Conservation (phyloP, 768 basidiomycete species). For the Lentinula raphanica region DNA sequence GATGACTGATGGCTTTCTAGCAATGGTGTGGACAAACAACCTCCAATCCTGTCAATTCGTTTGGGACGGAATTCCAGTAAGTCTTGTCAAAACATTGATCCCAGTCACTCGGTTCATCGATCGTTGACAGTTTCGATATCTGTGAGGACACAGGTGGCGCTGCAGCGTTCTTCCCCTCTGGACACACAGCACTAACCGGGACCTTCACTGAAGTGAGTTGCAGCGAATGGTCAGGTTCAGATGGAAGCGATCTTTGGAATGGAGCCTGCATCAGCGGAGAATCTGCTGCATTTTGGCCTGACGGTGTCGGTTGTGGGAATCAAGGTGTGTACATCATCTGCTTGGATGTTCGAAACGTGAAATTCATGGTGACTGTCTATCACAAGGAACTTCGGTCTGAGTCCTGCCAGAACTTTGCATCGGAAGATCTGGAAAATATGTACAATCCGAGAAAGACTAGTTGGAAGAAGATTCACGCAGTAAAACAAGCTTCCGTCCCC, state of each 20-base stretch:
- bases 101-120: no score
- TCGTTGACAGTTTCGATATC: constrained; percentile 54
- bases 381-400: neutral
- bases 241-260: constrained; percentile 38
- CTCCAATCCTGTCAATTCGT: constrained; percentile 35
- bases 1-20: constrained; percentile 14
- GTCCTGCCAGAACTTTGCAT: no score
- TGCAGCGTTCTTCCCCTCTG: constrained; percentile 50
- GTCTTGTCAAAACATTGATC: no score
- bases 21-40: constrained; percentile 51
- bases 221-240: constrained; percentile 52
- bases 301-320: constrained; percentile 43
- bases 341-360: neutral
- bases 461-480: no score
- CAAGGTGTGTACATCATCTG: constrained; percentile 29
- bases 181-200: constrained; percentile 49
- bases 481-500: no score
- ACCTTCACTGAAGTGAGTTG: constrained; percentile 52
- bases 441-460: no score
- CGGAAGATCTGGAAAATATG: no score
- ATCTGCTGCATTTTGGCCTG: constrained; percentile 46
- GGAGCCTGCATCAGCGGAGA: constrained; percentile 50
- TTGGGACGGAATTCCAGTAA: constrained; percentile 45
- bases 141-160: constrained; percentile 54
- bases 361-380: neutral